Evolutionary conservation across 1,284 basidiomycete genomes (phyloP).

Genomic region (Leucoagaricus sp.): DNA sequence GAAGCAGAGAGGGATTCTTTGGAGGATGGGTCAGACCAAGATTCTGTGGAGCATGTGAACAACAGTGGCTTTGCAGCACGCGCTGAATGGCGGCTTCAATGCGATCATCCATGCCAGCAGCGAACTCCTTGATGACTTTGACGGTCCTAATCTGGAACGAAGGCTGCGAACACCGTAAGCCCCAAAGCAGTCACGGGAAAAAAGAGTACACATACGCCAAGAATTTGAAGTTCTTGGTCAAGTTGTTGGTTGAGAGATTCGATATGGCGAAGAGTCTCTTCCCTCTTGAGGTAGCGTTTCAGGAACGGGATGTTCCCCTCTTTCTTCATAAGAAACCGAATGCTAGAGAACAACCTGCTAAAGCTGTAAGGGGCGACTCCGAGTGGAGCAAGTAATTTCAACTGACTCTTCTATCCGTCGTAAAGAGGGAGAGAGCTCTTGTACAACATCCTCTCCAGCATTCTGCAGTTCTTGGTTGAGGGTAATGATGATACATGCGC

Average conservation of each 20-base stretch:
- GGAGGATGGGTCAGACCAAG: background rate
- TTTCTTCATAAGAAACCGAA: conserved; percentile 54
- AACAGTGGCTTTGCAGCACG: conserved; percentile 7
- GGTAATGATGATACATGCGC: conserved; percentile 45
- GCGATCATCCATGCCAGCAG: conserved; percentile 16
- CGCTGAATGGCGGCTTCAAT: conserved; percentile 10
- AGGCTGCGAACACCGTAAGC: conserved; percentile 3
- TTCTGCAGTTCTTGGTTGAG: conserved; percentile 43
- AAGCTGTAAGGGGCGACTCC: background rate
- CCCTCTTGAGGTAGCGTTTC: conserved; percentile 75
- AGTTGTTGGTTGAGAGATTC: conserved; percentile 48
- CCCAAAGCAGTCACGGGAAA: background rate
- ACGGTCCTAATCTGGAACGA: conserved; percentile 15
- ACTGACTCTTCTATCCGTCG: conserved; percentile 49
- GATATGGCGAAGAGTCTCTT: conserved; percentile 52
- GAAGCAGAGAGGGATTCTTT: conserved; percentile 4
- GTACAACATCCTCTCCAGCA: conserved; percentile 36
- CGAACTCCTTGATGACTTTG: conserved; percentile 15
- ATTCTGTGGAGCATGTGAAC: background rate
- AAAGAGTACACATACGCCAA: conserved; percentile 41
- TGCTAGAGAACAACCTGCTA: conserved; percentile 43
- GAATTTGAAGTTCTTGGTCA: conserved; percentile 48
- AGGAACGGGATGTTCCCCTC: conserved; percentile 70
- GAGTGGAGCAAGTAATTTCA: background rate
- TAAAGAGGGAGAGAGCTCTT: conserved; percentile 37